These are phyloP conservation scores for Ogataea hybrid DNA, from an alignment of 1,139 yeast genomes.

Conservation along the genomic window DNA sequence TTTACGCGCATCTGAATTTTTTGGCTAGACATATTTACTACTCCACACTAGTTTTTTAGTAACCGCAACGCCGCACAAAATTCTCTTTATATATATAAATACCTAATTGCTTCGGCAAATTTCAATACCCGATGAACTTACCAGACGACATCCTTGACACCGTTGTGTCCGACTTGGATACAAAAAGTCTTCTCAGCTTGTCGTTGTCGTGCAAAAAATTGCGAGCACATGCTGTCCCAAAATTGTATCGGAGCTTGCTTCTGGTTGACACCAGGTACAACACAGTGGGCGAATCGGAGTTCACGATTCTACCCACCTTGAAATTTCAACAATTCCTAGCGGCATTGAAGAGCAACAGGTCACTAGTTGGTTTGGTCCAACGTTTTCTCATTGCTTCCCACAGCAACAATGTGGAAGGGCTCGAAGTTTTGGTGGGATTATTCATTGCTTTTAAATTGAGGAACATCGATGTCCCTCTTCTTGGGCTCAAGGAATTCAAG, in stretches of 20 bases:
- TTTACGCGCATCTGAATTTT: background rate
- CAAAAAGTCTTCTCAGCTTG: background rate
- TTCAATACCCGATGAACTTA: background rate
- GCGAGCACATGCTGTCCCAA: background rate
- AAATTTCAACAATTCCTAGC: constrained; percentile 7
- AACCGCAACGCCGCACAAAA: constrained; percentile 7
- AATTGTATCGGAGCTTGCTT: constrained; percentile 10
- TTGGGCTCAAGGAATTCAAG: constrained; percentile 15
- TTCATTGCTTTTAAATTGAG: constrained; percentile 11
- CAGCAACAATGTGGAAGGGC: constrained; percentile 9
- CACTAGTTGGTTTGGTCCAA: constrained; percentile 12
- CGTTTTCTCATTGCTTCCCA: constrained; percentile 11
- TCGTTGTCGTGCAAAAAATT: background rate
- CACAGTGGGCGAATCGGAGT: constrained; percentile 4
- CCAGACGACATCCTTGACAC: constrained; percentile 1
- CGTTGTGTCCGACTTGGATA: constrained; percentile 1
- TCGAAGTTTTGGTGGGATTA: constrained; percentile 9
- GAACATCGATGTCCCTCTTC: constrained; percentile 8
- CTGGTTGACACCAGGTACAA: constrained; percentile 8
- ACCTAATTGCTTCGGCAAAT: background rate
- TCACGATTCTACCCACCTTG: constrained; percentile 5
- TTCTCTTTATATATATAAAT: background rate
- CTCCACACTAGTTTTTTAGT: background rate
- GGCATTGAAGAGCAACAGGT: constrained; percentile 2
- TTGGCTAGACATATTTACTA: background rate